A percentile compares a stretch with the other conserved stretches of the same genome.
Conservation (phyloP, 306 rosid species). For the Geum urbanum region DNA sequence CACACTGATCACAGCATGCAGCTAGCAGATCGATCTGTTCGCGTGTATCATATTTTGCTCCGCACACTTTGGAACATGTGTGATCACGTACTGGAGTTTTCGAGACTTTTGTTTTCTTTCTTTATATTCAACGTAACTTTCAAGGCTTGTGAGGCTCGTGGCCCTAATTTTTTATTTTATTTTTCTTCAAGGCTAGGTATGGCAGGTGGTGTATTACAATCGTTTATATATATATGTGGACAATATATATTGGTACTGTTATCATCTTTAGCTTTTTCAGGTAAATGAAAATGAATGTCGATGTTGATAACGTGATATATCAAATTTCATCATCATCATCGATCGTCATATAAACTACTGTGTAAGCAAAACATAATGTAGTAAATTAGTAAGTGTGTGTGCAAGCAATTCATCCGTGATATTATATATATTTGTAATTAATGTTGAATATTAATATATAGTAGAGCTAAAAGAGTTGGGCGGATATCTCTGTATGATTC, state of each 20-base stretch:
- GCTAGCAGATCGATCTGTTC: too few species aligned
- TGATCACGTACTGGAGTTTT: too few species aligned
- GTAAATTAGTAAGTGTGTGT: neutral
- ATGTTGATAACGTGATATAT: neutral
- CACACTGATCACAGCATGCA: too few species aligned
- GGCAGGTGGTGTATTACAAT: neutral
- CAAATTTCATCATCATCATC: neutral
- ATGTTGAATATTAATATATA: too few species aligned
- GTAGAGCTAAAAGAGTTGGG: neutral
- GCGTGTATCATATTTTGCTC: neutral
- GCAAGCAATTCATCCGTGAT: neutral
- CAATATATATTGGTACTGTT: neutral
- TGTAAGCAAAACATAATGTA: neutral
- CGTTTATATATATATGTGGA: neutral
- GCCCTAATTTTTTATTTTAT: neutral
- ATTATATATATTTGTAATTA: neutral
- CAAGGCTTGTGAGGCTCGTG: conserved; percentile 12
- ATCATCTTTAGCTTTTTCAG: neutral
- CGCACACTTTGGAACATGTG: conserved; percentile 1
- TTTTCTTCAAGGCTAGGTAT: neutral
- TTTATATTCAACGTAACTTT: conserved; percentile 23
- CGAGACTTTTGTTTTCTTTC: neutral
- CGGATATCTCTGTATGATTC: neutral
- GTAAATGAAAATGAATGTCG: neutral
- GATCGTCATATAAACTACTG: too few species aligned